phyloP scores from a whole-genome alignment of 2,329 filamentous ascomycete species.

The Hypomyces perniciosus region DNA sequence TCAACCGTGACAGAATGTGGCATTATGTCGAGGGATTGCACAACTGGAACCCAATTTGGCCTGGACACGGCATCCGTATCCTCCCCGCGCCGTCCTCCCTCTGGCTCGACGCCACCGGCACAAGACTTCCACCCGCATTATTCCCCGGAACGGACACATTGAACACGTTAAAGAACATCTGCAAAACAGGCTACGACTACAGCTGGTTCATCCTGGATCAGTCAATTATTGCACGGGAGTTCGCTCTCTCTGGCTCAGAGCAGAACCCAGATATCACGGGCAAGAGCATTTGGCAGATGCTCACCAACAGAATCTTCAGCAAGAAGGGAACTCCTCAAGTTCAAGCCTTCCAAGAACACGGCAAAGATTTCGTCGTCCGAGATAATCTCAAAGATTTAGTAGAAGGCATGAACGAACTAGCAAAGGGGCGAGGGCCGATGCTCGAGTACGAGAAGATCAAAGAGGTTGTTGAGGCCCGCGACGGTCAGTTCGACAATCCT shows the following conservation, averaged over 20 bases:
- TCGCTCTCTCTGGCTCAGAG: conserved; percentile 56
- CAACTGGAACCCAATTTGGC: conserved; percentile 60
- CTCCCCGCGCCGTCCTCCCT: conserved; percentile 55
- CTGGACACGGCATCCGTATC: conserved; percentile 53
- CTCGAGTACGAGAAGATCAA: conserved; percentile 41
- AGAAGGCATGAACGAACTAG: conserved; percentile 53
- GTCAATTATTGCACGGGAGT: conserved; percentile 54
- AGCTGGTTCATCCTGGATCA: conserved; percentile 57
- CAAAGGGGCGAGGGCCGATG: conserved; percentile 38
- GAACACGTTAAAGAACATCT: conserved; percentile 53
- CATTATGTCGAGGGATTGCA: conserved; percentile 58
- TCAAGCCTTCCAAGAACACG: conserved; percentile 53
- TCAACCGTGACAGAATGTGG: conserved; percentile 61
- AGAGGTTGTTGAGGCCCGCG: conserved; percentile 45
- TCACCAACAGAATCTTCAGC: conserved; percentile 43
- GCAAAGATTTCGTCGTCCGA: conserved; percentile 54
- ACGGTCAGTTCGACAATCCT: conserved; percentile 49
- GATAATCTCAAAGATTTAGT: conserved; percentile 51
- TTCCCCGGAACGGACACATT: conserved; percentile 54
- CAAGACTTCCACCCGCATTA: conserved; percentile 49
- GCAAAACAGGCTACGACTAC: conserved; percentile 56
- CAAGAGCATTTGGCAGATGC: conserved; percentile 49
- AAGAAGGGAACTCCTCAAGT: conserved; percentile 48
- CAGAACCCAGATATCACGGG: conserved; percentile 56
- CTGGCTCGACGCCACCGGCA: conserved; percentile 56